Conservation (phyloP, 2,329 filamentous ascomycete genomes). For the Sphaerulina vaccinii region DNA sequence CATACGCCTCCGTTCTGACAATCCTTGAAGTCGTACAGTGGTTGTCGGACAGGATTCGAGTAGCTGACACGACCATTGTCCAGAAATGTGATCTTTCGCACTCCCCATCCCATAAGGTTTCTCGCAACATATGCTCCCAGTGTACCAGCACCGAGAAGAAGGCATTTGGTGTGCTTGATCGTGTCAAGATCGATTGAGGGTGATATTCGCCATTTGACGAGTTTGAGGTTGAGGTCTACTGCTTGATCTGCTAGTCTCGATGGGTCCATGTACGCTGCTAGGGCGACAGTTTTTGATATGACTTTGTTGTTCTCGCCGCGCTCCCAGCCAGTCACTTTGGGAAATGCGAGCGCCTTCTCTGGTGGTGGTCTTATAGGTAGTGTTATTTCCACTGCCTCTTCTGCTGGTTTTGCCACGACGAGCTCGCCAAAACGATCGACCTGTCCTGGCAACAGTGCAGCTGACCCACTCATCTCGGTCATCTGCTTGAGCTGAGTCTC, state of each 20-base stretch:
- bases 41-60: slow-evolving; percentile 93
- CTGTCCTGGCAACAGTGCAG: slow-evolving; percentile 32
- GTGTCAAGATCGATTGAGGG: slow-evolving; percentile 82
- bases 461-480: slow-evolving; percentile 29
- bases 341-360: slow-evolving; percentile 48
- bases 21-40: slow-evolving; percentile 86
- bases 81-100: slow-evolving; percentile 90
- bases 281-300: slow-evolving; percentile 71
- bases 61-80: slow-evolving; percentile 93
- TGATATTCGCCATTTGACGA: slow-evolving; percentile 98
- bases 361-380: slow-evolving; percentile 26
- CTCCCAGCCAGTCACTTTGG: slow-evolving; percentile 95
- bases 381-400: slow-evolving; percentile 12
- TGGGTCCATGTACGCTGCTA: slow-evolving; percentile 93
- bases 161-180: slow-evolving; percentile 85
- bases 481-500: slow-evolving; percentile 27
- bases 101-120: slow-evolving; percentile 92
- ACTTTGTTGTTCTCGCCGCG: slow-evolving; percentile 77
- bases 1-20: slow-evolving; percentile 79
- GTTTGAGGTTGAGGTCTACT: slow-evolving; percentile 91
- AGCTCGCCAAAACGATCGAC: slow-evolving; percentile 36
- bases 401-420: slow-evolving; percentile 25
- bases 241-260: slow-evolving; percentile 83
- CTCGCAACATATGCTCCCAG: slow-evolving; percentile 91
- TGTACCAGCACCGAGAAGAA: slow-evolving; percentile 88